Base-by-base conservation (phyloP, 148 eudicot species). In the Nyssa sinensis region DNA sequence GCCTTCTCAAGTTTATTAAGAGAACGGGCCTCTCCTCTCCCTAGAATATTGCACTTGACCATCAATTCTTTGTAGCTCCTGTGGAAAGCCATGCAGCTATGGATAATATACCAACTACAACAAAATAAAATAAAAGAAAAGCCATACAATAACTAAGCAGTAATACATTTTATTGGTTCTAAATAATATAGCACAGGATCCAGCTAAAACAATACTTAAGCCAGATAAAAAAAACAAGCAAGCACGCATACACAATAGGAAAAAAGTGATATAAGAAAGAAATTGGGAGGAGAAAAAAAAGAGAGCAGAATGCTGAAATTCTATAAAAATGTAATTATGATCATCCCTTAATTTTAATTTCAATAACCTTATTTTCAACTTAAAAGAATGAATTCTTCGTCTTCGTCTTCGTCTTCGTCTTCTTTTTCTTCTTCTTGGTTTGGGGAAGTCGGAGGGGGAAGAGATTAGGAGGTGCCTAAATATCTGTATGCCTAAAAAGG, bases 31-130 rank as follows among this genome's bases (percentile, higher is more conserved):
- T 91, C 93, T 71, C 90, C 90, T 81, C 97, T 89, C 59, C 89
- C 94, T 23, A 93, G 79, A 51, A 72, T 35, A 79, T 86, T 89
- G 87, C 91, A 93, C 81, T 95, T 93, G 24, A 90, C 84, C 90
- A 91, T 86, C 84, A 95, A 79, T 64, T 93, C 93, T 75, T 89
- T 93, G 87, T 89, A 95, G 74, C 77, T 86, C 94, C 99, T 95
- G 64, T 4, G 65, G 12, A 60, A 55, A 25, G 53, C 47, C 37
- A 73, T 67, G 19, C 3, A 70, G 39, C 17, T 34, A 23, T 23
- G 49, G 70, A 35, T 34, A 47, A 69, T 7, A 35, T 37, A 21
- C 23, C 24, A 65, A 55, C 23, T n/a, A 19, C 11, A 41, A 10
- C 8, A 53, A 53, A 29, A 8, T 24, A 62, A 47, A 37, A 23